Evolutionary conservation across 768 basidiomycete genomes (phyloP), one percentile per base, ranked within the genome.

Genomic region (Lentinus brumalis): DNA sequence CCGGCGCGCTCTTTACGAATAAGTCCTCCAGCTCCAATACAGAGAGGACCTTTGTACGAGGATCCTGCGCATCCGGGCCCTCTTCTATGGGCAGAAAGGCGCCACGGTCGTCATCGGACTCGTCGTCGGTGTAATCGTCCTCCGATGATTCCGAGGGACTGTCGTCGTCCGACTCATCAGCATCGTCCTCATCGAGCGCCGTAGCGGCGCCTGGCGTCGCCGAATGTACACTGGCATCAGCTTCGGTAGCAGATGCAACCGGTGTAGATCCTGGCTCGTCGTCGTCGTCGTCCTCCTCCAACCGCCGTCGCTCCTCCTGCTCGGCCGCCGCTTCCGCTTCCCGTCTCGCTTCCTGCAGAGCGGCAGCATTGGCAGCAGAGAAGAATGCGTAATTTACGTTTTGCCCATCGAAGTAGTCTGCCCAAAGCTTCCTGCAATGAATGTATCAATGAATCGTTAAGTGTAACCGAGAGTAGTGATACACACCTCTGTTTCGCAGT

Each of bases 11-110:
- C 59, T 74, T 79, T 18, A 84, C 50, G 71, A 98, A 95, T 29
- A 96, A 78, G 41, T 86, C 87, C 73, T 98, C 96, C 8, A 99
- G 80, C 70, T 98, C 94, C 26, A 87, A 74, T 1, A 96, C 96
- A 3, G 88, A 87, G 14, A 98, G 75, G 2, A 99, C 88, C 66
- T 84, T 84, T 1, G 87, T 87, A 66, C 94, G 80, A 14, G 83
- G 78, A 73, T 92, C 90, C 61, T 78, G 75, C 29, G 72, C 78
- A 56, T 84, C 82, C 9, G 74, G 72, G 56, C 83, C 86, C 50
- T 83, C 81, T 62, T 87, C 88, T 38, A 61, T 31, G 81, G 83
- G 14, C 77, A 53, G 77, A 38, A 83, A 83, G 60, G 82, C 81
- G 58, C 79, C 76, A 12, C 21, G 21, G 21, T 79, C 71, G 52